A percentile compares a stretch with the other conserved stretches of the same genome.
Evolutionary conservation across 345 rosid genomes (phyloP).

Genomic region (Aquilaria malaccensis): DNA sequence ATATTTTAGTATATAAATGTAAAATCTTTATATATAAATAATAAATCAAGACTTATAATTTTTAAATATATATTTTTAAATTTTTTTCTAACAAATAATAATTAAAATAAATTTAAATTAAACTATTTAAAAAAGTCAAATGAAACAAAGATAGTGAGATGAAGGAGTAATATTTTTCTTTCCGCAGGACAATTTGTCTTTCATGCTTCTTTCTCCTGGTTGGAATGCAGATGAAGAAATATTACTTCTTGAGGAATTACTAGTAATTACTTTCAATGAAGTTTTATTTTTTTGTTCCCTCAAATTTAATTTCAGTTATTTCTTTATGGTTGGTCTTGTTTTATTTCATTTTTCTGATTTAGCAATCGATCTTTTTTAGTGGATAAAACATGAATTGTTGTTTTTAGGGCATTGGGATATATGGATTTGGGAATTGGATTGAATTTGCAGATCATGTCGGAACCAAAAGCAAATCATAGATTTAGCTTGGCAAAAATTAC

Average conservation of each 20-base stretch:
- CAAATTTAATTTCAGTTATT: not conserved
- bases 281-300: not conserved
- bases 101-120: too few species aligned
- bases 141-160: too few species aligned
- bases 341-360: constrained; percentile 4
- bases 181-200: constrained; percentile 83
- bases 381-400: constrained; percentile 15
- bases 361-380: constrained; percentile 21
- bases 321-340: not conserved
- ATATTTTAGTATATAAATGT: too few species aligned
- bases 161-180: not conserved
- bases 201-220: constrained; percentile 74
- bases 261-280: not conserved
- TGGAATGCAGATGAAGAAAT: constrained; percentile 98
- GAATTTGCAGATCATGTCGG: constrained; percentile 93
- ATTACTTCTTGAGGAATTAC: constrained; percentile 77
- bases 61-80: too few species aligned
- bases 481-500: constrained; percentile 30
- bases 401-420: constrained; percentile 81
- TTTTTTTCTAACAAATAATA: too few species aligned
- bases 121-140: too few species aligned
- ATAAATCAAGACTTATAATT: too few species aligned
- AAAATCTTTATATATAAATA: too few species aligned
- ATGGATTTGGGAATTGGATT: constrained; percentile 93
- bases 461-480: constrained; percentile 63